Evolutionary conservation across 768 basidiomycete species (phyloP).

Genomic region (Strobilomyces confusus): DNA sequence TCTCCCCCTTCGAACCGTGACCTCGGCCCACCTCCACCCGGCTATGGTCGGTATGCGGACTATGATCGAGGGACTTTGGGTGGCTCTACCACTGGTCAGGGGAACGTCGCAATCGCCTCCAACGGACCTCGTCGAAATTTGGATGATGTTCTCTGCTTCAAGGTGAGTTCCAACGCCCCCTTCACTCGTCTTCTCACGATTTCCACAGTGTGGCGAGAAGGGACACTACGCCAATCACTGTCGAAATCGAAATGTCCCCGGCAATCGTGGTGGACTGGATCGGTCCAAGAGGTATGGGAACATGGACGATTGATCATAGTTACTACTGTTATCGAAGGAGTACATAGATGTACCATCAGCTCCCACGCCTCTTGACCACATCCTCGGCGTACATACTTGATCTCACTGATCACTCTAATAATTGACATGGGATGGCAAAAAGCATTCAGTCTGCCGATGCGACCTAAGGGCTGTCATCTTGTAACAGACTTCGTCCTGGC

Average conservation of each 20-base stretch:
- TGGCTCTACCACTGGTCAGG: constrained; percentile 20
- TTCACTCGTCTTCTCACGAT: constrained; percentile 3
- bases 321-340: not conserved
- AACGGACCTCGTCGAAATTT: constrained; percentile 61
- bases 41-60: constrained; percentile 81
- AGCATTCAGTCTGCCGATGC: constrained; percentile 61
- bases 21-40: constrained; percentile 88
- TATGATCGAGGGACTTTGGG: constrained; percentile 53
- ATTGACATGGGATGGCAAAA: constrained; percentile 83
- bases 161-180: constrained; percentile 43
- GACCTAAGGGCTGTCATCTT: constrained; percentile 71
- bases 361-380: not conserved
- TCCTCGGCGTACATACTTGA: not conserved
- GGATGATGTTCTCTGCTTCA: constrained; percentile 85
- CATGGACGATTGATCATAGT: constrained; percentile 23
- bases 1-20: constrained; percentile 71
- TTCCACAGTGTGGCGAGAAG: constrained; percentile 74
- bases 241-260: constrained; percentile 85
- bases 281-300: constrained; percentile 34
- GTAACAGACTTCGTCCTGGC: constrained; percentile 71
- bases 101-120: constrained; percentile 29
- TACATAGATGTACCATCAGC: not conserved
- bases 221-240: constrained; percentile 97
- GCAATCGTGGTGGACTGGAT: constrained; percentile 82
- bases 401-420: not conserved